Evolutionary conservation across 2,329 filamentous ascomycete species (phyloP), one percentile per base, ranked within the genome.

Genomic region (Ceratocystis cubensis): DNA sequence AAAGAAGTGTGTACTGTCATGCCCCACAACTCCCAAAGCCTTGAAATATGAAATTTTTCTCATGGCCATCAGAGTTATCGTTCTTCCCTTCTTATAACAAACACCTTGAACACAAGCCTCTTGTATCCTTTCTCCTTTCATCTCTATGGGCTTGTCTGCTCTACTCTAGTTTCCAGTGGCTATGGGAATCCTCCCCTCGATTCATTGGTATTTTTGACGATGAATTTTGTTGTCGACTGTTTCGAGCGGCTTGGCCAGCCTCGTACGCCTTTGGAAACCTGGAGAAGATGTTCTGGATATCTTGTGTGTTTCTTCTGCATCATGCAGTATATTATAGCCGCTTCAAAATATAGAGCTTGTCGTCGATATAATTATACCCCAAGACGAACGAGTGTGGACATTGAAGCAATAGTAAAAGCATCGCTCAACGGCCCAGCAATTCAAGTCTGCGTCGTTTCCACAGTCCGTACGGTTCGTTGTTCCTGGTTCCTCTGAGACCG

Each of bases 371-470:
- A 44, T 63, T 66, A 33, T 53, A 48, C 41, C 28, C 64, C 57
- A 65, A 57, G 64, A 78, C 82, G 82, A 74, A 79, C 81, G 83
- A 82, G 83, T 85, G 83, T 85, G 83, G 83, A 86, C 83, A 84
- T 76, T 84, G 83, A 86, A 86, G 83, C 83, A 79, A 86, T 71
- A 86, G 76, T 68, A 76, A 82, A 77, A 77, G 66, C 59, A 65
- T 64, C 61, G 28, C 63, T 66, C 66, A 68, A 37, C 41, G 64
- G 66, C 66, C 66, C 64, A 68, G 66, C 57, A 66, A 66, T 37
- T 7, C 63, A 48, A 63, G 66, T 63, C 66, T 68, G 66, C 66
- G 64, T 68, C 64, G 59, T 56, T 68, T 68, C 66, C 66, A 68
- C 64, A 64, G 61, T 64, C 64, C 50, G 66, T 66, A 61, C 64